These are phyloP conservation scores for Dendrocalamus sinicus DNA, from an alignment of 176 grass and related monocot genomes.

Conservation along the genomic window DNA sequence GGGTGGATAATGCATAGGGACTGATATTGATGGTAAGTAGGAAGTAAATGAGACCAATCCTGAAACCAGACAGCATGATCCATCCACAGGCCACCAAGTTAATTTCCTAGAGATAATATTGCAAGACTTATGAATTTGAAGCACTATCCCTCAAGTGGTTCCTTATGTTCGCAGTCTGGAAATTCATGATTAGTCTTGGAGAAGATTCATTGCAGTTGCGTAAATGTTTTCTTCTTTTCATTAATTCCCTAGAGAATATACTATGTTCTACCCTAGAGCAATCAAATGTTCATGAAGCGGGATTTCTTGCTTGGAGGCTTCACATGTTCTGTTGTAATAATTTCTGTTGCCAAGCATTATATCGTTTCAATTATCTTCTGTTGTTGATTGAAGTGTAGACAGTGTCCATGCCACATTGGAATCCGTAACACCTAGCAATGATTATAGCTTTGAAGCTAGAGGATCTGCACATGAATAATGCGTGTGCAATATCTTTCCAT, in stretches of 20 bases:
- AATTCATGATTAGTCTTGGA: background rate
- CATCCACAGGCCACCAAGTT: background rate
- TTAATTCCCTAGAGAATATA: background rate
- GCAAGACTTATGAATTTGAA: background rate
- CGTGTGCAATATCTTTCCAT: background rate
- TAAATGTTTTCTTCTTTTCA: background rate
- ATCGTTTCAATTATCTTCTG: background rate
- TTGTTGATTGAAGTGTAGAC: conserved; percentile 28
- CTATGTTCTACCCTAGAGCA: background rate
- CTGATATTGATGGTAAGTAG: background rate
- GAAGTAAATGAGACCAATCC: conserved; percentile 6
- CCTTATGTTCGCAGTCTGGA: background rate
- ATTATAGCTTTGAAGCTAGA: background rate
- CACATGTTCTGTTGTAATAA: background rate
- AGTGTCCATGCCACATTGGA: background rate
- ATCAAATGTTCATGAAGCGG: background rate
- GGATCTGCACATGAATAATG: background rate
- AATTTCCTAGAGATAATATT: background rate
- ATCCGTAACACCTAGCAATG: background rate
- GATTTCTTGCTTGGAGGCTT: background rate
- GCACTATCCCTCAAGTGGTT: background rate
- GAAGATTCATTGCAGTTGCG: conserved; percentile 10
- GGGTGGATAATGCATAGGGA: background rate
- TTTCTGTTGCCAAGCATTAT: background rate
- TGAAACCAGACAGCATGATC: conserved; percentile 32